A percentile compares a stretch with the other conserved stretches of the same genome.
These are phyloP conservation scores for Fusarium beomiforme DNA, from an alignment of 2,329 filamentous ascomycete genomes.

Conservation along the genomic window DNA sequence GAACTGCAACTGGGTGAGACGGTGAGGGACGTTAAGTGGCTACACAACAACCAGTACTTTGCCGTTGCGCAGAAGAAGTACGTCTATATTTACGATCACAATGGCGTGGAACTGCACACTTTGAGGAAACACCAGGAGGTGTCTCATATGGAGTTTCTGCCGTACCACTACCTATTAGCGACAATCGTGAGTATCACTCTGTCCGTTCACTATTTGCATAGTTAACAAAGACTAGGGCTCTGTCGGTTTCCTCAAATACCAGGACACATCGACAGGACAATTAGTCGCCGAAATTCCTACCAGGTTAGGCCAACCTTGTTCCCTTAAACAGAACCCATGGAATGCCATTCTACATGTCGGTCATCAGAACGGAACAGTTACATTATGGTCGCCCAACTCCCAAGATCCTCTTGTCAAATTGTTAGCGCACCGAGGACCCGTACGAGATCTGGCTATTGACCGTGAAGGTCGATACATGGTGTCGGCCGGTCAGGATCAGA, in stretches of 20 bases:
- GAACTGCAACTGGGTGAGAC: conserved; percentile 93
- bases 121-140: conserved; percentile 91
- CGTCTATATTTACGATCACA: conserved; percentile 93
- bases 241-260: conserved; percentile 89
- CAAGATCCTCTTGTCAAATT: conserved; percentile 89
- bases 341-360: conserved; percentile 94
- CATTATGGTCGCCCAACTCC: conserved; percentile 94
- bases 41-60: conserved; percentile 95
- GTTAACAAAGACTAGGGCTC: conserved; percentile 65
- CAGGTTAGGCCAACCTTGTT: conserved; percentile 82
- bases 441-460: conserved; percentile 86
- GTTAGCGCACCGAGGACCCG: conserved; percentile 87
- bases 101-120: conserved; percentile 92
- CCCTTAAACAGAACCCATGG: conserved; percentile 87
- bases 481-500: conserved; percentile 86
- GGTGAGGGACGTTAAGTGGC: conserved; percentile 86
- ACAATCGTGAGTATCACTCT: conserved; percentile 71
- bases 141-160: conserved; percentile 92
- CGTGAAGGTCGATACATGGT: conserved; percentile 96
- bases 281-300: conserved; percentile 88
- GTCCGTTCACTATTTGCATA: rapidly evolving
- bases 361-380: conserved; percentile 94
- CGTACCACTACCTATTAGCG: conserved; percentile 93
- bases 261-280: conserved; percentile 93
- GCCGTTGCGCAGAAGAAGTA: conserved; percentile 96